Base-by-base conservation (phyloP, 208 protist species). In the Trypanosoma congolense region DNA sequence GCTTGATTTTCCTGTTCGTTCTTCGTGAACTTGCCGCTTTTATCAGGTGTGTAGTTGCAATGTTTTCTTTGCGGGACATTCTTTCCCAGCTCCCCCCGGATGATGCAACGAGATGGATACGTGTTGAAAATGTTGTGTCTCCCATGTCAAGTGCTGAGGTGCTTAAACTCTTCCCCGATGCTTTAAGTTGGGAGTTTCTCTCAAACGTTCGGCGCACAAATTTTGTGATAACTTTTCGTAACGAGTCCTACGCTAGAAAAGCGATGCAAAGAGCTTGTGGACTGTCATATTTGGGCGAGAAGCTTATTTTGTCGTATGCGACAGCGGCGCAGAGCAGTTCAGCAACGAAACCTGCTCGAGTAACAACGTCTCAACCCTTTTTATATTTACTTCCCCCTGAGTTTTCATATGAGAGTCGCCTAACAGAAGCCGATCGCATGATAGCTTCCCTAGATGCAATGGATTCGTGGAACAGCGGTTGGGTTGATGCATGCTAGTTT, bases 121-220 rank as follows among this genome's bases (percentile, higher is more conserved):
- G 62, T 28, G 61, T 74, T 52, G 53, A 50, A 22, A 74, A 74
- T 65, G 61, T 74, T 2, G 45, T 56, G 29, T 74, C 68, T 10
- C 68, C 68, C 8, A 74, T 74, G 68, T 63, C 68, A 26, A 61
- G 49, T 49, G 30, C 41, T 10, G 68, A 74, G 40, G 61, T 74
- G 10, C 50, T 31, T 10, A 52, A 45, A 1, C 38, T 69, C 1
- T 69, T 74, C 50, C 68, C 68, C 10, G 56, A 61, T 21, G 68
- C 68, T 9, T 21, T 54, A 1, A 47, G 49, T n/a, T 74, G 68
- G 68, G 40, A 30, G 1, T 74, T 65, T 48, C 30, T 51, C 2
- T 74, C 61, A 3, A 31, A 33, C 8, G 38, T 36, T 1, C 41
- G 61, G 30, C 50, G 68, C 29, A 69, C 68, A 43, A 61, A 74